Percentiles rank a stretch among this genome's conserved stretches.
These are phyloP conservation scores for Picochlorum costavermella DNA, from an alignment of 139 green algal genomes.

Conservation along the genomic window DNA sequence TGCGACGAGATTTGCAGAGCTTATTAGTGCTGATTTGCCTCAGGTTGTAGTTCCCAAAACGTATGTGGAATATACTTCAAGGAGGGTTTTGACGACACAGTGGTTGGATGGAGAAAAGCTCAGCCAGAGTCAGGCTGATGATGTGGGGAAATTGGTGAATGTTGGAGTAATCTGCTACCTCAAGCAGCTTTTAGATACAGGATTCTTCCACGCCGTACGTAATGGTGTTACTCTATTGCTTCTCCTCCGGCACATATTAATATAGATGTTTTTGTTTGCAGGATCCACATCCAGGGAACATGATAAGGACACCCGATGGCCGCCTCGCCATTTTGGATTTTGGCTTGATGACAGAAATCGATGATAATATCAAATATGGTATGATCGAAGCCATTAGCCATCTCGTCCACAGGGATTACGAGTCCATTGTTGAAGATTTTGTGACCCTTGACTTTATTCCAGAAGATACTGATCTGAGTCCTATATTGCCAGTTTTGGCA, in stretches of 20 bases:
- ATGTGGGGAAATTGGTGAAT: slow-evolving; percentile 91
- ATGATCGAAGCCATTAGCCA: slow-evolving; percentile 99
- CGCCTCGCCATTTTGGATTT: slow-evolving; percentile 95
- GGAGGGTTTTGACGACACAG: slow-evolving; percentile 73
- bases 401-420: slow-evolving; percentile 97
- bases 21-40: slow-evolving; percentile 84
- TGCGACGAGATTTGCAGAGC: slow-evolving; percentile 67
- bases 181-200: slow-evolving; percentile 91
- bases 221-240: background rate
- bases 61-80: slow-evolving; percentile 69
- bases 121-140: slow-evolving; percentile 64
- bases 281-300: slow-evolving; percentile 81
- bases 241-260: background rate
- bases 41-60: slow-evolving; percentile 94
- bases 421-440: slow-evolving; percentile 94
- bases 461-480: slow-evolving; percentile 78
- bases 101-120: slow-evolving; percentile 85
- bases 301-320: slow-evolving; percentile 94
- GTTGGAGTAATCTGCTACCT: slow-evolving; percentile 97
- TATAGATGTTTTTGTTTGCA: slow-evolving; percentile 1
- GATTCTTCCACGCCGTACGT: slow-evolving; percentile 41
- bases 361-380: slow-evolving; percentile 90
- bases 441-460: slow-evolving; percentile 97
- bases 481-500: slow-evolving; percentile 88
- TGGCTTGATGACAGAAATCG: slow-evolving; percentile 72